Evolutionary conservation across 495 filamentous ascomycete genomes (phyloP), one percentile per base, ranked within the genome.

Genomic region (Chlorociboria aeruginascens): DNA sequence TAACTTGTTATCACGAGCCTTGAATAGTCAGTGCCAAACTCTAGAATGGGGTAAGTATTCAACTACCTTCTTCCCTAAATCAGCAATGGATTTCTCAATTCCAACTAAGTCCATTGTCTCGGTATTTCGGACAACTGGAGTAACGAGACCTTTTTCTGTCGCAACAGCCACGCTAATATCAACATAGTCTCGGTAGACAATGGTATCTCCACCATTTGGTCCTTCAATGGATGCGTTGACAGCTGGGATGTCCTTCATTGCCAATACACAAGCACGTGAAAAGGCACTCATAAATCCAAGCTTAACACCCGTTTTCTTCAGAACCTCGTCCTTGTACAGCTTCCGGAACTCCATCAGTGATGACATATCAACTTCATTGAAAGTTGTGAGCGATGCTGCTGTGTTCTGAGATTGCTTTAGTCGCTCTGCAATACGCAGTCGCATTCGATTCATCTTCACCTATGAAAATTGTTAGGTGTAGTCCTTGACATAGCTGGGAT

Each of bases 371-470:
- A 99, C 92, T 65, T 99, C 92, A 65, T 99, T 95, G 73, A 99
- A 99, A 13, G 92, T 99, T 13, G 92, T 97, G 43, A 99, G 69
- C 12, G 92, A 95, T 32, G 92, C 92, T 45, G 93, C 92, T 4
- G 92, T 96, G 70, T 99, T 97, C 69, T 99, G 92, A 12, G 90
- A 96, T 62, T 98, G 92, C 77, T 98, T 98, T 43, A 98, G 75
- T 53, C 92, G 89, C 72, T 98, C 92, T 16, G 92, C 86, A 52
- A 97, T 98, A 16, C 92, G 80, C 38, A 97, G 77, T 43, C 92
- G 87, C 93, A 98, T 98, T 45, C 93, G 85, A 72, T 97, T 97
- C 92, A 98, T 98, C 74, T 98, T 98, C 55, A 96, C 89, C 86
- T 90, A 54, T 36, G n/a, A 13, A 17, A 44, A 35, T 32, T 8